Evolutionary conservation across 768 basidiomycete genomes (phyloP).

Genomic region (Lactarius trivialis): DNA sequence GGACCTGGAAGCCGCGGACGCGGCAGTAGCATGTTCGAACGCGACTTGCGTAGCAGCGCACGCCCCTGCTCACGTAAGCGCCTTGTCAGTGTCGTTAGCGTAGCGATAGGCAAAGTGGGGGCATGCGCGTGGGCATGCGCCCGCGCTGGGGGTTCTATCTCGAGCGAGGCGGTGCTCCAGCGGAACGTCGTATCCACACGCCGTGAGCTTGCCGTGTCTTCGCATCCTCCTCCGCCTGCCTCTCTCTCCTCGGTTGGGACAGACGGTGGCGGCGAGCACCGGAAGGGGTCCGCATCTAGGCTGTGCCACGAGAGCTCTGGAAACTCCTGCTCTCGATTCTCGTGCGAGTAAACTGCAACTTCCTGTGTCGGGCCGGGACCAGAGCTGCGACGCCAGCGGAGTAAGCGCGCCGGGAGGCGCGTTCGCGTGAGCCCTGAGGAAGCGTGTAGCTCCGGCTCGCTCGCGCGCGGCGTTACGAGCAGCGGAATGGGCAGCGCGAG

Average conservation of each 20-base stretch:
- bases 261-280: conserved; percentile 11
- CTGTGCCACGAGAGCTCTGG: conserved; percentile 21
- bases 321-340: not conserved
- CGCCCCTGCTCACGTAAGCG: conserved; percentile 17
- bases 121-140: not conserved
- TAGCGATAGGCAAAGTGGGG: not conserved
- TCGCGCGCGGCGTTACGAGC: conserved; percentile 14
- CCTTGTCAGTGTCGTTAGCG: conserved; percentile 4
- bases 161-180: conserved; percentile 21
- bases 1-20: not conserved
- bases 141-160: not conserved
- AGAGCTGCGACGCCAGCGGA: conserved; percentile 8
- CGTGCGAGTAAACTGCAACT: not conserved
- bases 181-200: conserved; percentile 19
- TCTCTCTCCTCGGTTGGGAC: conserved; percentile 8
- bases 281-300: conserved; percentile 19
- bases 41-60: conserved; percentile 19
- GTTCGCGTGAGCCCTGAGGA: not conserved
- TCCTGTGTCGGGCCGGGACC: not conserved
- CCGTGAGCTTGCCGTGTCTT: conserved; percentile 9
- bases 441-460: conserved; percentile 4
- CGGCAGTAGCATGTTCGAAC: conserved; percentile 9
- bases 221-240: not conserved
- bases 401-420: conserved; percentile 7
- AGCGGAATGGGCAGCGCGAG: conserved; percentile 22